Evolutionary conservation across 164 flowering plant genomes (phyloP).

Genomic region (Sextonia rubra): DNA sequence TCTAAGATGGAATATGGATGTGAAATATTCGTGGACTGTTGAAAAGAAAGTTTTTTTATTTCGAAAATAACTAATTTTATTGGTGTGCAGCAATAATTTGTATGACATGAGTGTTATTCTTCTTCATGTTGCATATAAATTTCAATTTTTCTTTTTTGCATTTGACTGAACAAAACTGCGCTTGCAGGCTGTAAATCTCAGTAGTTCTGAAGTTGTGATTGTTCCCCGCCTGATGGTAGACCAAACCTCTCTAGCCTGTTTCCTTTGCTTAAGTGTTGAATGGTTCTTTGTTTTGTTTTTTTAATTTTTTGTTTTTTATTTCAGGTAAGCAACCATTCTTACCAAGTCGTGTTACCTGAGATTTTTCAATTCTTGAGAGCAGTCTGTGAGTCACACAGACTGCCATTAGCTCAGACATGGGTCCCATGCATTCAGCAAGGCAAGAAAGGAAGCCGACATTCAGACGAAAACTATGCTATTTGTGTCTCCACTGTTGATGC

Average conservation of each 20-base stretch:
- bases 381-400: constrained; percentile 59
- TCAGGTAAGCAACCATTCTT: constrained; percentile 39
- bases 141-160: neutral
- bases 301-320: constrained; percentile 1
- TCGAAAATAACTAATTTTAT: too few relatives aligned
- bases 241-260: neutral
- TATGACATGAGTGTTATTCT: too few relatives aligned
- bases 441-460: constrained; percentile 64
- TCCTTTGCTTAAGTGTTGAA: constrained; percentile 7
- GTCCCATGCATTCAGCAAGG: constrained; percentile 64
- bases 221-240: constrained; percentile 42
- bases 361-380: constrained; percentile 54
- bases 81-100: too few relatives aligned
- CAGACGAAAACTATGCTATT: constrained; percentile 48
- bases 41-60: too few relatives aligned
- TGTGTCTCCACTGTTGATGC: constrained; percentile 73
- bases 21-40: too few relatives aligned
- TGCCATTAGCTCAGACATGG: constrained; percentile 95
- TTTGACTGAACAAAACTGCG: neutral
- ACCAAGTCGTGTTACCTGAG: constrained; percentile 52
- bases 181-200: constrained; percentile 83
- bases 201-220: constrained; percentile 43
- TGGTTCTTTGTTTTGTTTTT: neutral
- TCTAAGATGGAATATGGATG: neutral
- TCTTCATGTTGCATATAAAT: too few relatives aligned